These are phyloP conservation scores for Geotrichum carabidarum DNA, from an alignment of 1,139 yeast genomes.

Conservation along the genomic window DNA sequence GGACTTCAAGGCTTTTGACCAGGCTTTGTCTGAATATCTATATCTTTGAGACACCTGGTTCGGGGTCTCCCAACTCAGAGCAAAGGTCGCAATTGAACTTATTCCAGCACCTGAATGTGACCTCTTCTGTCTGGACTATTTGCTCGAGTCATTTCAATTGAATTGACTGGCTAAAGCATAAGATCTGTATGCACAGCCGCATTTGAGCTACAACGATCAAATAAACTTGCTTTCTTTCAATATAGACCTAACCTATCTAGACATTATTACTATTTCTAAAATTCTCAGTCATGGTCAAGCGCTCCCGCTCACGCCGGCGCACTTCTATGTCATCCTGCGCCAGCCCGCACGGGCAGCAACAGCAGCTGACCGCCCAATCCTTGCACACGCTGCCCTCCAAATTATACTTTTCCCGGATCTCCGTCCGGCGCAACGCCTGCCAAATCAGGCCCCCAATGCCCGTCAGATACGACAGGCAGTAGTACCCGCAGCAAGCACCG, in stretches of 20 bases:
- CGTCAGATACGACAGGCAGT: slow-evolving; percentile 6
- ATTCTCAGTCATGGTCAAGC: not conserved
- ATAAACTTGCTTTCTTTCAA: not conserved
- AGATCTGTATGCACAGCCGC: not conserved
- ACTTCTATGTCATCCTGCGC: slow-evolving; percentile 14
- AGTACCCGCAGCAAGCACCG: slow-evolving; percentile 4
- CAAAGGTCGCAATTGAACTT: no score
- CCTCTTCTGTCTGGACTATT: no score
- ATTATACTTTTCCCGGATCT: slow-evolving; percentile 3
- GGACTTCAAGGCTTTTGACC: no score
- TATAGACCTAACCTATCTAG: not conserved
- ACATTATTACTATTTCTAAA: not conserved
- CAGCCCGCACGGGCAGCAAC: slow-evolving; percentile 11
- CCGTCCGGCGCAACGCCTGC: slow-evolving; percentile 6
- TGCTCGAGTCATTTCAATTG: not conserved
- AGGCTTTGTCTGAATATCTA: no score
- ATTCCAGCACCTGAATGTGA: no score
- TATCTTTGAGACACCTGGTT: no score
- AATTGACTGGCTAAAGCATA: not conserved
- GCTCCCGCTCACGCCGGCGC: not conserved
- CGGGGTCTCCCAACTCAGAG: no score
- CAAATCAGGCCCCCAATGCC: slow-evolving; percentile 5
- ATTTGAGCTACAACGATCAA: not conserved
- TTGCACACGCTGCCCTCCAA: not conserved
- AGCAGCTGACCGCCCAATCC: slow-evolving; percentile 7